phyloP scores from a whole-genome alignment of 1,139 yeast species.

The Hemisphaericaspora xylanilytica region DNA sequence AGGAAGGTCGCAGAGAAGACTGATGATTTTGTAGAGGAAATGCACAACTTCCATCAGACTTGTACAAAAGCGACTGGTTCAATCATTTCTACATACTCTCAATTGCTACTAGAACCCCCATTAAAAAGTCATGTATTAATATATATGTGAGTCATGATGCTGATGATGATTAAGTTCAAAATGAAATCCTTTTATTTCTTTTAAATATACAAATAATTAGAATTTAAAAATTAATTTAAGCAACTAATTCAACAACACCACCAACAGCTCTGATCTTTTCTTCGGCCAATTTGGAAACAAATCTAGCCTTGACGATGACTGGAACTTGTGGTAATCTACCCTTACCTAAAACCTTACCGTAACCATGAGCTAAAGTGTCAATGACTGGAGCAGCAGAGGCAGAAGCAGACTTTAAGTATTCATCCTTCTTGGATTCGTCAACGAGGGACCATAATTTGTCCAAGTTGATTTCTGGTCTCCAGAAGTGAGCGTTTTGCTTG shows the following conservation, averaged over 20 bases:
- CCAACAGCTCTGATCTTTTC: conserved; percentile 99
- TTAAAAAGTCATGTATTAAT: conserved; percentile 6
- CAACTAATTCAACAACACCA: conserved; percentile 99
- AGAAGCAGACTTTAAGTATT: conserved; percentile 83
- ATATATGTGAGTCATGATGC: not conserved
- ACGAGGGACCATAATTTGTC: conserved; percentile 99
- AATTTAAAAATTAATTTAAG: conserved; percentile 49
- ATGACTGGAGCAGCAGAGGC: conserved; percentile 96
- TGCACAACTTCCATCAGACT: too few species aligned
- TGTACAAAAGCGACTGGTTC: too few species aligned
- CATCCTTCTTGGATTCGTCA: conserved; percentile 93
- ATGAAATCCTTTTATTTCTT: conserved; percentile 12
- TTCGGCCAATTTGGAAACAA: conserved; percentile 98
- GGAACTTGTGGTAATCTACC: conserved; percentile 98
- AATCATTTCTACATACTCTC: too few species aligned
- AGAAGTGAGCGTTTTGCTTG: conserved; percentile 93
- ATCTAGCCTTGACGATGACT: conserved; percentile 99
- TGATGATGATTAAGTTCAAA: not conserved
- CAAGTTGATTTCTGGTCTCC: conserved; percentile 98
- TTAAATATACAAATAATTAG: conserved; percentile 13
- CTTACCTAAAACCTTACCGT: conserved; percentile 99
- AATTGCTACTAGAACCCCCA: not conserved
- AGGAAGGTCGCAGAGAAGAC: not conserved
- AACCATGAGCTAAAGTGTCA: conserved; percentile 99
- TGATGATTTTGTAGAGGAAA: too few species aligned